phyloP scores from a whole-genome alignment of 2,329 filamentous ascomycete species.

The Plectosphaerella sp. region DNA sequence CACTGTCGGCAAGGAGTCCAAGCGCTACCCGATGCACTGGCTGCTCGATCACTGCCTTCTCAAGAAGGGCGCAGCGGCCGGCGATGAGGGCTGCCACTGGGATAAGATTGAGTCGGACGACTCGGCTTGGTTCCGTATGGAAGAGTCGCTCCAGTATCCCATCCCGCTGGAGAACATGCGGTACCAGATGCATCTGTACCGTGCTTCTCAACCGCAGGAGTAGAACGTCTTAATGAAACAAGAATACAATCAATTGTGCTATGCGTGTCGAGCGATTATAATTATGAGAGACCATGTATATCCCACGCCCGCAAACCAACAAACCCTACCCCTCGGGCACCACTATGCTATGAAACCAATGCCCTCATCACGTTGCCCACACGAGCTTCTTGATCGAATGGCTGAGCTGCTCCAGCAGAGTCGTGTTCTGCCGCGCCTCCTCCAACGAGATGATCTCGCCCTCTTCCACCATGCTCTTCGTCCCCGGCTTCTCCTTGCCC shows the following conservation, averaged over 20 bases:
- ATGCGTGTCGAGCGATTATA: no score
- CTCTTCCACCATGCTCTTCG: slow-evolving; percentile 45
- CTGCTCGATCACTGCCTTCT: slow-evolving; percentile 79
- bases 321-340: no score
- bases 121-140: slow-evolving; percentile 79
- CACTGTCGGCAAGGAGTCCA: slow-evolving; percentile 56
- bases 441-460: slow-evolving; percentile 76
- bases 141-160: slow-evolving; percentile 66
- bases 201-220: slow-evolving; percentile 16
- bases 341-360: no score
- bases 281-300: background rate
- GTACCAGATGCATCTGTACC: slow-evolving; percentile 86
- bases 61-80: slow-evolving; percentile 17
- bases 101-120: slow-evolving; percentile 71
- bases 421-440: slow-evolving; percentile 83
- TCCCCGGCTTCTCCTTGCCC: slow-evolving; percentile 32
- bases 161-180: slow-evolving; percentile 92
- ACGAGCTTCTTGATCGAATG: slow-evolving; percentile 93
- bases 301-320: background rate
- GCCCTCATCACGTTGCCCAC: slow-evolving; percentile 50
- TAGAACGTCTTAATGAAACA: background rate
- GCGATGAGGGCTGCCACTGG: slow-evolving; percentile 49
- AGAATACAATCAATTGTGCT: background rate
- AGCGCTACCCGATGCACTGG: slow-evolving; percentile 90
- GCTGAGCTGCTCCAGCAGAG: slow-evolving; percentile 78